Percentiles rank a stretch among this genome's conserved stretches.
These are phyloP conservation scores for Achlya hypogyna DNA, from an alignment of 352 stramenopile species.

Conservation along the genomic window DNA sequence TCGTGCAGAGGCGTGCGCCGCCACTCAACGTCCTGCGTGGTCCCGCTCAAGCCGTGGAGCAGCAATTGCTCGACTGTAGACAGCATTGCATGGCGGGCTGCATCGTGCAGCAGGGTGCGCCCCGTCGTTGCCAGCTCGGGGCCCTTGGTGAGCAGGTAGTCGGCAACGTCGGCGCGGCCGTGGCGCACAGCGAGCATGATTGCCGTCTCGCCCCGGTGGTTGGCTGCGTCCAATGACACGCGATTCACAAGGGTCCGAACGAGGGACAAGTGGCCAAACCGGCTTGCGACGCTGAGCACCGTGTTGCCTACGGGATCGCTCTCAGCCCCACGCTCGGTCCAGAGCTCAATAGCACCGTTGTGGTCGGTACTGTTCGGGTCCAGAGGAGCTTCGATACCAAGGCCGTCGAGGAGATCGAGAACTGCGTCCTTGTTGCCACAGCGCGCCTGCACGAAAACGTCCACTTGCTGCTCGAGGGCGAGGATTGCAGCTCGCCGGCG, in stretches of 20 bases:
- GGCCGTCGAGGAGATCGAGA: slow-evolving; percentile 54
- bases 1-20: slow-evolving; percentile 39
- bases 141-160: slow-evolving; percentile 50
- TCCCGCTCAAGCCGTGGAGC: slow-evolving; percentile 21
- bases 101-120: slow-evolving; percentile 10
- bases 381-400: slow-evolving; percentile 29
- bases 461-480: slow-evolving; percentile 28
- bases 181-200: slow-evolving; percentile 40
- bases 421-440: slow-evolving; percentile 42
- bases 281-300: slow-evolving; percentile 40
- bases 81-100: slow-evolving; percentile 5
- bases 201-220: slow-evolving; percentile 33
- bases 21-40: slow-evolving; percentile 19
- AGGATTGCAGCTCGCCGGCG: slow-evolving; percentile 25
- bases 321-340: background rate
- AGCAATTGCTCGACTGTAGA: slow-evolving; percentile 15
- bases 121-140: slow-evolving; percentile 25
- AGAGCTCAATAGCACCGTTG: too few relatives aligned
- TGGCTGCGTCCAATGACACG: slow-evolving; percentile 28
- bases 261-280: slow-evolving; percentile 39
- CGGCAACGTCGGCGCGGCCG: slow-evolving; percentile 39
- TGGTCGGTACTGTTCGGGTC: slow-evolving; percentile 31
- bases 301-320: slow-evolving; percentile 27
- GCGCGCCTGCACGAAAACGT: slow-evolving; percentile 47
- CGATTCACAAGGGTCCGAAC: slow-evolving; percentile 25